Evolutionary conservation across 768 basidiomycete species (phyloP).

Genomic region (Suillus ampliporus): DNA sequence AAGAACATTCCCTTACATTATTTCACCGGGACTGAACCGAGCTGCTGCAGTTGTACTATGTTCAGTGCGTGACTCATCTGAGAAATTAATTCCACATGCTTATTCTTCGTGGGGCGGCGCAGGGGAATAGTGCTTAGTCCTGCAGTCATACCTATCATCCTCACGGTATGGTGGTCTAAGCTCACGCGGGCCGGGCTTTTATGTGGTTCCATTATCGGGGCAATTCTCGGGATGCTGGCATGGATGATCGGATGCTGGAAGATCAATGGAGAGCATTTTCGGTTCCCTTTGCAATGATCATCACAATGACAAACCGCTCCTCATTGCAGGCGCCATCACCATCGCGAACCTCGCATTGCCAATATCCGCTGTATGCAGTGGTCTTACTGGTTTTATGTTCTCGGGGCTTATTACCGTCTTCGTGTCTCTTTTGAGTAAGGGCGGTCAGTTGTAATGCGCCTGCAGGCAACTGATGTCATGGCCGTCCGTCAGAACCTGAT

Average conservation of each 20-base stretch:
- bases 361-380: conserved; percentile 43
- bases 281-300: neutral
- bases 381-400: conserved; percentile 36
- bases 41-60: conserved; percentile 36
- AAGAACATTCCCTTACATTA: conserved; percentile 3
- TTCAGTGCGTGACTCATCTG: conserved; percentile 30
- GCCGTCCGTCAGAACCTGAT: conserved; percentile 29
- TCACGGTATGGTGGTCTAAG: conserved; percentile 43
- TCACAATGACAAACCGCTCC: neutral
- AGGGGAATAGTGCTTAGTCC: conserved; percentile 44
- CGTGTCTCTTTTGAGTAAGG: conserved; percentile 36
- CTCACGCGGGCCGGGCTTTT: conserved; percentile 38
- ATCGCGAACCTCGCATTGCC: conserved; percentile 39
- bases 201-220: conserved; percentile 39
- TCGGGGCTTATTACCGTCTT: conserved; percentile 37
- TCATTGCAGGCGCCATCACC: conserved; percentile 34
- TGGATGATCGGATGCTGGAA: conserved; percentile 46
- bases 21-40: neutral
- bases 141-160: conserved; percentile 43
- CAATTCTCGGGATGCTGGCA: conserved; percentile 39
- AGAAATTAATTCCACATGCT: neutral
- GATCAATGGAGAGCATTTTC: conserved; percentile 33
- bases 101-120: neutral
- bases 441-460: conserved; percentile 22
- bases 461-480: neutral